phyloP scores from a whole-genome alignment of 2,329 filamentous ascomycete genomes.

The Cercospora sp. region DNA sequence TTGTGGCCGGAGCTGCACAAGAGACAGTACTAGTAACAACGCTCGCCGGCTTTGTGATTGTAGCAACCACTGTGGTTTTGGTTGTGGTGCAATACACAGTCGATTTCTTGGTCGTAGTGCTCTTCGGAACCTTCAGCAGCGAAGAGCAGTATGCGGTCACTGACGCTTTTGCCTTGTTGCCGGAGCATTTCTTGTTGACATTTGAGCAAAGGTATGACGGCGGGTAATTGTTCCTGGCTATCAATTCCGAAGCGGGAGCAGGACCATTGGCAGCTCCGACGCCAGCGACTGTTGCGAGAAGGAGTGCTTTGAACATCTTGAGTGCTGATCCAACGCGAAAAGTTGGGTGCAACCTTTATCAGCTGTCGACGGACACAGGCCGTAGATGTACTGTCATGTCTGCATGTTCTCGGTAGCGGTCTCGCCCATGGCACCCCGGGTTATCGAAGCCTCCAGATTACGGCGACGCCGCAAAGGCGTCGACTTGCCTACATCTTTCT shows the following conservation, averaged over 20 bases:
- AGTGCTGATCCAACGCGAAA: background rate
- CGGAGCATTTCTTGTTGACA: slow-evolving; percentile 1
- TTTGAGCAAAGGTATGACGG: slow-evolving; percentile 9
- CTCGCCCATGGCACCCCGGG: background rate
- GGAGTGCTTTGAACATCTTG: slow-evolving; percentile 13
- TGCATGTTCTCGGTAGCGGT: background rate
- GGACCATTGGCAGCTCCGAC: slow-evolving; percentile 7
- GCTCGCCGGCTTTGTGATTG: slow-evolving; percentile 1
- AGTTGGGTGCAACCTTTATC: background rate
- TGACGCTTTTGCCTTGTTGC: slow-evolving; percentile 4
- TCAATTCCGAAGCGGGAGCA: background rate
- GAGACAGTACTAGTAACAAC: slow-evolving; percentile 10
- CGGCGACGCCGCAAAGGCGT: background rate
- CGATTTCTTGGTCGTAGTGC: slow-evolving; percentile 2
- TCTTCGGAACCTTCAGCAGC: background rate
- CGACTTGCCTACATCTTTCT: background rate
- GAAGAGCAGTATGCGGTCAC: slow-evolving; percentile 16
- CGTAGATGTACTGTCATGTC: background rate
- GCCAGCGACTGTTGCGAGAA: slow-evolving; percentile 12
- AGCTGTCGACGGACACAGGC: background rate
- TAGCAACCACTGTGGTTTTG: background rate
- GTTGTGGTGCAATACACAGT: slow-evolving; percentile 3
- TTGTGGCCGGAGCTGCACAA: slow-evolving; percentile 3
- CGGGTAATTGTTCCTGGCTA: background rate
- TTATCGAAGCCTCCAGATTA: background rate